Evolutionary conservation across 108 stramenopile species (phyloP), one percentile per base, ranked within the genome.

Genomic region (Pseudonitzschia delicatissima): DNA sequence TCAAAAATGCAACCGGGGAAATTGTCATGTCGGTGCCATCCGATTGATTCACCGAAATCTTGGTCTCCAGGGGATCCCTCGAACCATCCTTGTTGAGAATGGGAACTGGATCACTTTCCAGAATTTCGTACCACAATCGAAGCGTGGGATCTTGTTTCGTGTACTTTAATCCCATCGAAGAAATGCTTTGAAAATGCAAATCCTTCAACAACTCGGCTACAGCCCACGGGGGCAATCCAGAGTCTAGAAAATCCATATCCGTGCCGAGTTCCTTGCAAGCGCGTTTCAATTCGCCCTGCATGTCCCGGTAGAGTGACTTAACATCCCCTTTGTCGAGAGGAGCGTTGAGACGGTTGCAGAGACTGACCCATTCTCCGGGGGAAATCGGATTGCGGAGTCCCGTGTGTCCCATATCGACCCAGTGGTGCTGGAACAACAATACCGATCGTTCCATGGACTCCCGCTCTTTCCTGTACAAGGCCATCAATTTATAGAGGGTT

Each of bases 401-500:
- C 13, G 62, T 45, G 55, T 86, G 86, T 0, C 85, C 88, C 74
- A 89, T 74, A 45, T 87, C 84, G 20, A 77, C 66, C 59, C 76
- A 81, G 59, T 86, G 77, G 72, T 80, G 75, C 63, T 87, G 78
- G 17, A 85, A 63, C 28, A 83, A 62, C 11, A 67, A 40, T 13
- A 64, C 53, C 11, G 47, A 34, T 48, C 26, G 66, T 36, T 62
- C 74, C 45, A 61, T 33, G 25, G 36, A 34, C 20, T 33, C 26
- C 21, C 42, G 55, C 27, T 80, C 73, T 52, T 77, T 71, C 33
- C 47, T 31, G 47, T 82, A 77, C 20, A 84, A 47, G 23, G 49
- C 55, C 18, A 87, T 52, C 48, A 87, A 63, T 49, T 84, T 77
- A 62, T 86, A 76, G 50, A 91, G 53, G 25, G 84, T 71, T 45